Conservation (phyloP, 164 flowering plant genomes). For the Euptelea pleiosperma region DNA sequence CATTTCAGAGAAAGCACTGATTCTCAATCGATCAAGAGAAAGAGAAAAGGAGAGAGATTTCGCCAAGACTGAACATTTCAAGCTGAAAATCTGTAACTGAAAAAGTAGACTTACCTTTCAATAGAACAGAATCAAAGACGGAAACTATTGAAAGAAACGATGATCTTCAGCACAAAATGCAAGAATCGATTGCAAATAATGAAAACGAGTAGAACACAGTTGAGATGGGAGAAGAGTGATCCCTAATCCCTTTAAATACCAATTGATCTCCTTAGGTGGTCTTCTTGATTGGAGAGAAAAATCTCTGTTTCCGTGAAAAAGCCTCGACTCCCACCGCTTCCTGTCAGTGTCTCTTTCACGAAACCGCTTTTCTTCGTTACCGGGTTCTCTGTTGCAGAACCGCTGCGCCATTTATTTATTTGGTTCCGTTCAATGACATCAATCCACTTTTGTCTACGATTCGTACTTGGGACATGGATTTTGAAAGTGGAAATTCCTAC, state of each 20-base stretch:
- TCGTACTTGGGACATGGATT: too few species aligned
- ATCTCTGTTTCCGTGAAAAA: neutral
- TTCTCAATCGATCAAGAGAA: too few species aligned
- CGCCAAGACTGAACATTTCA: neutral
- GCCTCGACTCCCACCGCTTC: neutral
- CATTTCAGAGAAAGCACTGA: too few species aligned
- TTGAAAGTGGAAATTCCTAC: too few species aligned
- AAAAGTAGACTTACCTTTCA: neutral
- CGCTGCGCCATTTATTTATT: constrained; percentile 10
- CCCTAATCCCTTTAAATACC: neutral
- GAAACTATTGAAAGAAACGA: neutral
- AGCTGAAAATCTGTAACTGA: too few species aligned
- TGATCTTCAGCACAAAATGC: neutral
- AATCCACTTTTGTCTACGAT: too few species aligned
- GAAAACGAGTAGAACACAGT: too few species aligned
- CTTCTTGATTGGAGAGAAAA: too few species aligned
- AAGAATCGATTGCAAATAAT: neutral
- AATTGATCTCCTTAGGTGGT: too few species aligned
- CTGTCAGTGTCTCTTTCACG: neutral
- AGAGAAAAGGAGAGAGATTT: too few species aligned
- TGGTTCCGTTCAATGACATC: too few species aligned
- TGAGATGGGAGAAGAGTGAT: neutral
- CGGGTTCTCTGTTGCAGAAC: constrained; percentile 10
- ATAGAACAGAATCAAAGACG: neutral
- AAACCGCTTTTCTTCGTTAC: constrained; percentile 13